These are phyloP conservation scores for Phaeotremella skinneri DNA, from an alignment of 768 basidiomycete species.

Conservation along the genomic window DNA sequence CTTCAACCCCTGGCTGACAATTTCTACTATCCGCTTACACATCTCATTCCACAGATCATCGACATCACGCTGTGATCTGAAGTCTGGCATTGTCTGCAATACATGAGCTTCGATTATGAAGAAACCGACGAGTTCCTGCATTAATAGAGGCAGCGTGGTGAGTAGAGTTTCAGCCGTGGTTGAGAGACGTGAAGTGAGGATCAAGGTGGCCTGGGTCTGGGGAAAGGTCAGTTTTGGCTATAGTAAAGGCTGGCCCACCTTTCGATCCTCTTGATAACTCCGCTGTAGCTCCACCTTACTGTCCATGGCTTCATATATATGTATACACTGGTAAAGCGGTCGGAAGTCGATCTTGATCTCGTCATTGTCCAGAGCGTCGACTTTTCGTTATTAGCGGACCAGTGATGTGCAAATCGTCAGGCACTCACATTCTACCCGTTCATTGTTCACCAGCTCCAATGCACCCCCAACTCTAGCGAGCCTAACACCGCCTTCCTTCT, in stretches of 20 bases:
- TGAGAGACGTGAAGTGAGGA: constrained; percentile 61
- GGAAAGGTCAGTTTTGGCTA: not conserved
- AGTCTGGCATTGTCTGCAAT: constrained; percentile 77
- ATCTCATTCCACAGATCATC: constrained; percentile 94
- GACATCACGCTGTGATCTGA: constrained; percentile 85
- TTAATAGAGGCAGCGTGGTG: constrained; percentile 65
- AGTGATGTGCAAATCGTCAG: not conserved
- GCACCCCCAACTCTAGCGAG: constrained; percentile 81
- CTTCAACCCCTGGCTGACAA: constrained; percentile 69
- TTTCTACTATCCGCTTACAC: constrained; percentile 67
- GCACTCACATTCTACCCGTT: constrained; percentile 85
- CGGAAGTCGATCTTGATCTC: constrained; percentile 86
- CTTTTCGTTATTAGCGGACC: constrained; percentile 53
- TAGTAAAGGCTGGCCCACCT: constrained; percentile 56
- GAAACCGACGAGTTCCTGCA: constrained; percentile 93
- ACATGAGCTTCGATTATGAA: constrained; percentile 96
- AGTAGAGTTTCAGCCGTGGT: constrained; percentile 49
- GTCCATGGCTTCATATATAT: constrained; percentile 89
- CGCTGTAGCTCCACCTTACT: constrained; percentile 83
- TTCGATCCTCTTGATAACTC: constrained; percentile 95
- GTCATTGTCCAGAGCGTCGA: constrained; percentile 88
- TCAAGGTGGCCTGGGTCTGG: constrained; percentile 94
- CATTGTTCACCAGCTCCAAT: constrained; percentile 85
- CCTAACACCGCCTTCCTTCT: constrained; percentile 76
- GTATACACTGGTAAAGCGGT: constrained; percentile 92